A percentile compares a stretch with the other conserved stretches of the same genome.
Conservation (phyloP, 2,329 filamentous ascomycete species). For the Penicillium sp. region DNA sequence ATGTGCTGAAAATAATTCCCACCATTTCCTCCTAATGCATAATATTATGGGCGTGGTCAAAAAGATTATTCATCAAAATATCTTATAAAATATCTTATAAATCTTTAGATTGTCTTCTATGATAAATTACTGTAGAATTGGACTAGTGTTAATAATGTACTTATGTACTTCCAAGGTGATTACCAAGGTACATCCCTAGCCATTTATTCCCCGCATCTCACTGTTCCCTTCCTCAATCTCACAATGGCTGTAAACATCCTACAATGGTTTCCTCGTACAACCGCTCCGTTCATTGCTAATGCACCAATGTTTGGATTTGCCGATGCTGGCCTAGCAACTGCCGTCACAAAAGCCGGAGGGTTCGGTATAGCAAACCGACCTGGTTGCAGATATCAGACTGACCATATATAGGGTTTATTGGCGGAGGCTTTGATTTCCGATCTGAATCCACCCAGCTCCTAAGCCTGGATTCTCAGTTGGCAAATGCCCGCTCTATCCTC, state of each 20-base stretch:
- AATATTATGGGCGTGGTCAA: too few species aligned
- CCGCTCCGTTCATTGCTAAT: conserved; percentile 22
- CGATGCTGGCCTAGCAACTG: conserved; percentile 13
- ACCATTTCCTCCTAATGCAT: too few species aligned
- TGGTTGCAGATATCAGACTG: not conserved
- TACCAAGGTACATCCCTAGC: not conserved
- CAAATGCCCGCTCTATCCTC: conserved; percentile 9
- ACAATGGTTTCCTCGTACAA: conserved; percentile 18
- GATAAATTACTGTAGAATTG: not conserved
- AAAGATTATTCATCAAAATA: not conserved
- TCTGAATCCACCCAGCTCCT: conserved; percentile 14
- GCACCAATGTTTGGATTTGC: conserved; percentile 25
- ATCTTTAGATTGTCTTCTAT: not conserved
- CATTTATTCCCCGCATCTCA: not conserved
- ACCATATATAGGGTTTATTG: conserved; percentile 18
- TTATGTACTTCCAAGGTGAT: not conserved
- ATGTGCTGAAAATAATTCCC: not conserved
- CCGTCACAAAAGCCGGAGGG: conserved; percentile 19
- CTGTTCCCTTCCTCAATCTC: not conserved
- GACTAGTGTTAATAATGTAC: not conserved
- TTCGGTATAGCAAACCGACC: conserved; percentile 11
- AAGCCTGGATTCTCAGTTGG: conserved; percentile 12
- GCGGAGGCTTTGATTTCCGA: conserved; percentile 19
- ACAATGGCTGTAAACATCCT: conserved; percentile 4
- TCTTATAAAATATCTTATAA: not conserved